Base-by-base conservation (phyloP, 2,329 filamentous ascomycete genomes). In the Cephalotrichum gorgonifer region DNA sequence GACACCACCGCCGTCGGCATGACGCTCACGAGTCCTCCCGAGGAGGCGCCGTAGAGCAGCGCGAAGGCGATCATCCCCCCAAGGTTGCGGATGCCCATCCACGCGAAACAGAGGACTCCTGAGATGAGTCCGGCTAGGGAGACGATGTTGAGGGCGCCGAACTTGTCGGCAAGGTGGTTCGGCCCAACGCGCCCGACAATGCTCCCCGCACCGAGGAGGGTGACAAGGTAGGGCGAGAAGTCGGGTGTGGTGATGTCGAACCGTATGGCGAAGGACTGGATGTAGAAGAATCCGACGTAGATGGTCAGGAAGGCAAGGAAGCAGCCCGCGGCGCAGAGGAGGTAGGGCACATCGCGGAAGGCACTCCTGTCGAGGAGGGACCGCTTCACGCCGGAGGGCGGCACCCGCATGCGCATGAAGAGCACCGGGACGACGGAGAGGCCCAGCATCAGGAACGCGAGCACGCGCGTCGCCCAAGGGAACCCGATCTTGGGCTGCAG, bases 401-500 rank as follows among this genome's bases (percentile, higher is more conserved):
- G 59, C 22, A 67, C 54, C 6, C 70, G 66, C 51, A 63, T 54
- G 44, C 47, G 45, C 66, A 74, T 71, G 41, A 68, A 63, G 4
- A 56, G 53, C 6, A 69, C 43, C 1, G 68, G 65, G 5, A 73
- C 50, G n/a, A 58, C 49, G 35, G 65, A 60, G 22, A 69, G 58
- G 1, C 46, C 68, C 14, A 71, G 62, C 15, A 75, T 59, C 48
- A 71, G 55, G 50, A 74, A 70, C 23, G 62, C 71, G 17, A 74
- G 63, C 30, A 69, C 59, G 7, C 71, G 63, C 4, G 64, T 68
- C 6, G 74, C 66, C 75, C 75, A 79, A 43, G 64, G 63, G 58
- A 81, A 83, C 27, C 77, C 77, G 48, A 81, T 67, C 17, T 58
- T 57, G n/a, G 64, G 63, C 54, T 74, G 67, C 3, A 76, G 63